A percentile compares a stretch with the other conserved stretches of the same genome.
phyloP scores from a whole-genome alignment of 2,329 filamentous ascomycete genomes.

The Davidsoniella australis region DNA sequence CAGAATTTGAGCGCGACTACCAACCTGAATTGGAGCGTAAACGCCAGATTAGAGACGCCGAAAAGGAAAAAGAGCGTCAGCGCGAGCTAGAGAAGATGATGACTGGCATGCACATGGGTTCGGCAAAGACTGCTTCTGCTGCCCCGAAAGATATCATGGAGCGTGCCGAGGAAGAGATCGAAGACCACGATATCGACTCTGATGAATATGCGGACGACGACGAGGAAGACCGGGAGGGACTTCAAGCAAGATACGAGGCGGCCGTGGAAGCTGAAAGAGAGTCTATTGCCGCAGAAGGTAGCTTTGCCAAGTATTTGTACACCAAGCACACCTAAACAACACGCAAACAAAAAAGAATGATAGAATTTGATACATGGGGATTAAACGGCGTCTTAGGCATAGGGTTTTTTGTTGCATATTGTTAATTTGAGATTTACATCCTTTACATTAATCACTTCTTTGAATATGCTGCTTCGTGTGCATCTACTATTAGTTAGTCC shows the following conservation, averaged over 20 bases:
- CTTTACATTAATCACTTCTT: background rate
- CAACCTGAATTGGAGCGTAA: constrained; percentile 76
- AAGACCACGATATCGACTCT: constrained; percentile 41
- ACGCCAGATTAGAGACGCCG: constrained; percentile 55
- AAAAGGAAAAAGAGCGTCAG: constrained; percentile 55
- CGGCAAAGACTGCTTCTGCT: constrained; percentile 15
- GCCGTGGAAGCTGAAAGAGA: constrained; percentile 46
- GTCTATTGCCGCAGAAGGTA: constrained; percentile 35
- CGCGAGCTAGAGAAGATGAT: constrained; percentile 83
- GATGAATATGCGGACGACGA: constrained; percentile 41
- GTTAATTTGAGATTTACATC: background rate
- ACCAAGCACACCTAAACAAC: constrained; percentile 20
- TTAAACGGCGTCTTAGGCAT: background rate
- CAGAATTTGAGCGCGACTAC: constrained; percentile 82
- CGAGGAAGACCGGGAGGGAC: constrained; percentile 44
- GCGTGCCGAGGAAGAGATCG: constrained; percentile 31
- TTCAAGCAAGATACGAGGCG: constrained; percentile 61
- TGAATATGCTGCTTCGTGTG: background rate
- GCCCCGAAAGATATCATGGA: constrained; percentile 21
- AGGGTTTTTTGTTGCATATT: background rate
- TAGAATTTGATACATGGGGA: background rate
- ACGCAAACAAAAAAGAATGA: background rate
- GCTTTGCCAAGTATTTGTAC: constrained; percentile 43
- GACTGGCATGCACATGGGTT: constrained; percentile 59
- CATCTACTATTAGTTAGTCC: background rate